These are phyloP conservation scores for Morella rubra DNA, from an alignment of 306 rosid genomes.

Conservation along the genomic window DNA sequence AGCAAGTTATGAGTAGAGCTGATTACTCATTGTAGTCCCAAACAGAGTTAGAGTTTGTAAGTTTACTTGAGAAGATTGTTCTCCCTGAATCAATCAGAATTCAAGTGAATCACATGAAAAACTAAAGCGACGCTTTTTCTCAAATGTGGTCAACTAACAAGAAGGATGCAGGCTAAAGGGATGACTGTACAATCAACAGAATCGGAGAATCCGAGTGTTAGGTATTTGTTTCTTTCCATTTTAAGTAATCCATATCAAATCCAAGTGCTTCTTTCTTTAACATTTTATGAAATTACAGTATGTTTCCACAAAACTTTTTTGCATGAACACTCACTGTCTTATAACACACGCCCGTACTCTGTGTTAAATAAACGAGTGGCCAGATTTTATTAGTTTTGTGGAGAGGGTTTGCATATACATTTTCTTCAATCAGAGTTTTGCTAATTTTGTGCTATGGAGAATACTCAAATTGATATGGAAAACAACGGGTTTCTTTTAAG, in stretches of 20 bases:
- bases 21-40: background rate
- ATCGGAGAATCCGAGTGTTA: slow-evolving; percentile 47
- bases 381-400: slow-evolving; percentile 24
- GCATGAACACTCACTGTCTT: slow-evolving; percentile 23
- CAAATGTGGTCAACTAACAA: background rate
- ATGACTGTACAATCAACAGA: too few relatives aligned
- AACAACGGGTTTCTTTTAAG: too few relatives aligned
- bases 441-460: background rate
- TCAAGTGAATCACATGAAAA: slow-evolving; percentile 22
- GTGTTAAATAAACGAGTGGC: slow-evolving; percentile 15
- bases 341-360: background rate
- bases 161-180: background rate
- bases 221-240: too few relatives aligned
- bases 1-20: slow-evolving; percentile 6
- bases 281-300: background rate
- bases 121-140: background rate
- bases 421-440: background rate
- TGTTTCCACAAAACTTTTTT: background rate
- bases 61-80: slow-evolving; percentile 10
- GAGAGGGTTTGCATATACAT: background rate
- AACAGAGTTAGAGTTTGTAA: slow-evolving; percentile 9
- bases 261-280: too few relatives aligned
- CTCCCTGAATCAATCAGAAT: slow-evolving; percentile 9
- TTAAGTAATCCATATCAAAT: background rate
- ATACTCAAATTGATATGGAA: background rate